phyloP scores from a whole-genome alignment of 192 early-diverging fungal species.

The Coemansia sp. region DNA sequence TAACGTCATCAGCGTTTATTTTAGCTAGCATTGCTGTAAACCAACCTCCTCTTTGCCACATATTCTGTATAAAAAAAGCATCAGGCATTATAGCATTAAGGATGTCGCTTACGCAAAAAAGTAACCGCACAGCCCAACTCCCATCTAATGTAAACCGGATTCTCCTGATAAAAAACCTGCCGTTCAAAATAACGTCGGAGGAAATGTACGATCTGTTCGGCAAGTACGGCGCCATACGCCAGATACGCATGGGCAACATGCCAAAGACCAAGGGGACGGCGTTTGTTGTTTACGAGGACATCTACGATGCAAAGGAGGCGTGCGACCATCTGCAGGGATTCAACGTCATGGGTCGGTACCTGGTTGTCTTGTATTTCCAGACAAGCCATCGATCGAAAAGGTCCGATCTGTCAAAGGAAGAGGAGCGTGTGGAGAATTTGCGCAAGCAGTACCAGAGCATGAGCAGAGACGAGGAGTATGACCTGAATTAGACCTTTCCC shows the following conservation, averaged over 20 bases:
- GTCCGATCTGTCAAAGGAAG: constrained; percentile 75
- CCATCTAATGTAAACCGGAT: constrained; percentile 95
- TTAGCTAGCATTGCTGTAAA: not conserved
- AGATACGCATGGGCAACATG: constrained; percentile 83
- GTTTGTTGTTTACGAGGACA: constrained; percentile 97
- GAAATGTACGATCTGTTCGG: constrained; percentile 99
- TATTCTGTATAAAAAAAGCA: not conserved
- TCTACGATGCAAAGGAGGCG: constrained; percentile 95
- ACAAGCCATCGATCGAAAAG: constrained; percentile 78
- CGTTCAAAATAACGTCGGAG: constrained; percentile 94
- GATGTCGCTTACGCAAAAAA: constrained; percentile 49
- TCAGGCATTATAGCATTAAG: not conserved
- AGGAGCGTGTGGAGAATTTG: constrained; percentile 70
- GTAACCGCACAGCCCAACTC: constrained; percentile 65
- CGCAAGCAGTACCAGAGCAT: constrained; percentile 54
- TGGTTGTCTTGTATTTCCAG: constrained; percentile 93
- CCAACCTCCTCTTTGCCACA: not conserved
- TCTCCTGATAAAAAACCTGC: constrained; percentile 90
- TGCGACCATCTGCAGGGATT: constrained; percentile 96
- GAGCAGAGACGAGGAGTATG: constrained; percentile 35
- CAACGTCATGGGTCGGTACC: constrained; percentile 92
- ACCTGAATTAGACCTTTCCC: constrained; percentile 10
- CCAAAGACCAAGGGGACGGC: constrained; percentile 91
- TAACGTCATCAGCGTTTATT: not conserved
- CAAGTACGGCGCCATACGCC: constrained; percentile 91